Evolutionary conservation across 2,329 filamentous ascomycete species (phyloP), one percentile per base, ranked within the genome.

Genomic region (Fusarium buharicum): DNA sequence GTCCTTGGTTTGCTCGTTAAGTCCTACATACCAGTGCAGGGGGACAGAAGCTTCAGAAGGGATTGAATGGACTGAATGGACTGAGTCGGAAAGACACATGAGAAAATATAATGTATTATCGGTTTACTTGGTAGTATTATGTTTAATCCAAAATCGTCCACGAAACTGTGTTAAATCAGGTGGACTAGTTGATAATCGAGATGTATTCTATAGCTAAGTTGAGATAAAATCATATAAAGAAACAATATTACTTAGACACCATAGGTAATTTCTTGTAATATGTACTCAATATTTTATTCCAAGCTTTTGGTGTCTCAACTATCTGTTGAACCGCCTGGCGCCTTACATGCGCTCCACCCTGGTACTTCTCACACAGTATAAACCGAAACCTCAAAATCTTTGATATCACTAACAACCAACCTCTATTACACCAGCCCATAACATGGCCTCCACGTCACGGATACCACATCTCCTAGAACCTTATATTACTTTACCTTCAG

Each of bases 381-480:
- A 58, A 22, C 27, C 34, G 37, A 65, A 22, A n/a, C 38, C 40
- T 59, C 62, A 68, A 66, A 64, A 60, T 55, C 55, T 38, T 45
- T 28, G 27, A 52, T 55, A 59, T 53, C 52, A 52, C 33, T 24
- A 54, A 54, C 31, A 44, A 27, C 16, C 17, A 17, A 44, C 31
- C 52, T 18, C 14, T 13, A 28, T 22, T 59, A 31, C 11, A 18
- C 13, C 6, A 12, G 9, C 30, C 17, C 17, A 38, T 30, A 58
- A 47, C 34, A 67, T 68, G 63, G 54, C 63, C 9, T 70, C 67
- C 27, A 76, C 82, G 16, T 79, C 81, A 6, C 80, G 83, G 59
- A 83, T 86, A 56, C 89, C 90, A 3, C 80, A 84, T 52, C 82
- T 89, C 3, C 79, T 92, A 13, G 84, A 90, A 68, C 82, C 87